Percentiles rank a stretch among this genome's conserved stretches.
These are phyloP conservation scores for Phaseolus coccineus DNA, from an alignment of 331 rosid genomes.

Conservation along the genomic window DNA sequence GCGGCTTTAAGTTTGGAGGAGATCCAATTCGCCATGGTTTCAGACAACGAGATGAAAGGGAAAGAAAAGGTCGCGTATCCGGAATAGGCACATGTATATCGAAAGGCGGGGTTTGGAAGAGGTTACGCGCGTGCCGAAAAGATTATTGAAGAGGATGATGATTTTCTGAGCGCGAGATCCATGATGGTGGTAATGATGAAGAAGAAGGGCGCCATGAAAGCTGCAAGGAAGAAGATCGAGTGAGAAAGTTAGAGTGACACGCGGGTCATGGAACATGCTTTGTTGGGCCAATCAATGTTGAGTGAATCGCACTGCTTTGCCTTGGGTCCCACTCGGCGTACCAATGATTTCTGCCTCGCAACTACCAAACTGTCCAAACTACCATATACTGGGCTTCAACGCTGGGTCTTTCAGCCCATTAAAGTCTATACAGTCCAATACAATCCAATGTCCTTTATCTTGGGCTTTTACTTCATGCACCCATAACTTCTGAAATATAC, in stretches of 20 bases:
- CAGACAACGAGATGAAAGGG: conserved; percentile 5
- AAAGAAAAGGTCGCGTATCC: background rate
- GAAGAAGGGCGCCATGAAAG: conserved; percentile 7
- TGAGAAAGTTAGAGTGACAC: conserved; percentile 26
- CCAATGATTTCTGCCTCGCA: background rate
- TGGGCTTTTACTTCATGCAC: too few relatives aligned
- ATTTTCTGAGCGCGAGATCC: background rate
- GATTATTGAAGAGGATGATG: background rate
- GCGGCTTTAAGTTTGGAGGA: conserved; percentile 98
- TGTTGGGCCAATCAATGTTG: conserved; percentile 23
- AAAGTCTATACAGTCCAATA: background rate
- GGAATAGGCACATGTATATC: background rate
- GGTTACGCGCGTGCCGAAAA: conserved; percentile 12
- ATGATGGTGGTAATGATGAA: conserved; percentile 16
- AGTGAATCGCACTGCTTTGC: conserved; percentile 1
- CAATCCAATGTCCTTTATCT: background rate
- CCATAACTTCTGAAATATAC: too few relatives aligned
- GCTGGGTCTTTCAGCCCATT: background rate
- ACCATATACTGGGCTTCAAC: conserved; percentile 24
- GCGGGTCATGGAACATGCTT: conserved; percentile 35
- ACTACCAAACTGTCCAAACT: conserved; percentile 6
- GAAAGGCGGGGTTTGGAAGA: conserved; percentile 20
- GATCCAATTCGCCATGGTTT: conserved; percentile 93
- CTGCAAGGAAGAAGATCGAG: conserved; percentile 31
- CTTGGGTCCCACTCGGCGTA: conserved; percentile 37